phyloP scores from a whole-genome alignment of 2,329 filamentous ascomycete species.

The Alternaria sp. region DNA sequence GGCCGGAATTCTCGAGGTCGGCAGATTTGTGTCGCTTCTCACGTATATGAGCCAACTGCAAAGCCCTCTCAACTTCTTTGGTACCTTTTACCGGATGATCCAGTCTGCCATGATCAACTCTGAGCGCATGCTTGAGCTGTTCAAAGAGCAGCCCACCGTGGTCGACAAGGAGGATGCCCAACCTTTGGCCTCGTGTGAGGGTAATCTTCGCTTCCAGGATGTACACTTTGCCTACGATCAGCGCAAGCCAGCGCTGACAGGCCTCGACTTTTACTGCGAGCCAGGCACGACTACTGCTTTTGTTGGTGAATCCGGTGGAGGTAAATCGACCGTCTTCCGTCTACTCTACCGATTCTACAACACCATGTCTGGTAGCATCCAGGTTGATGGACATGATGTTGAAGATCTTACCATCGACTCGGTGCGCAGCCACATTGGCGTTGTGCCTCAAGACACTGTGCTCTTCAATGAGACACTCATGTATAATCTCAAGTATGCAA shows the following conservation, averaged over 20 bases:
- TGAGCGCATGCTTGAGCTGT: conserved; percentile 91
- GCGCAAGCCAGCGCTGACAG: conserved; percentile 83
- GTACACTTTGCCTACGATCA: conserved; percentile 91
- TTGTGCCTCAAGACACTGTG: conserved; percentile 96
- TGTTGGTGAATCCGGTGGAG: conserved; percentile 94
- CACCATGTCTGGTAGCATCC: conserved; percentile 78
- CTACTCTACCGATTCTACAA: conserved; percentile 98
- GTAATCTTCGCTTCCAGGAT: conserved; percentile 85
- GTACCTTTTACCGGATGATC: conserved; percentile 94
- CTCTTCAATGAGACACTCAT: conserved; percentile 94
- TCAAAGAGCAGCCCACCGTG: conserved; percentile 95
- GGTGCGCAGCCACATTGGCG: conserved; percentile 88
- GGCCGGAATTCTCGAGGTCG: conserved; percentile 66
- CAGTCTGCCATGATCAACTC: conserved; percentile 98
- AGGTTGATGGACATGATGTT: conserved; percentile 85
- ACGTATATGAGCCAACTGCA: conserved; percentile 80
- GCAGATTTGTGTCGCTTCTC: conserved; percentile 75
- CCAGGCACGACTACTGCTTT: conserved; percentile 95
- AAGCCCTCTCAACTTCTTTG: conserved; percentile 77
- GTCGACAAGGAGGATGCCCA: conserved; percentile 75
- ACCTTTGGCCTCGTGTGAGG: conserved; percentile 73
- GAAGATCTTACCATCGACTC: conserved; percentile 91
- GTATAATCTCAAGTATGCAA: conserved; percentile 94
- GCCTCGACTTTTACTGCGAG: conserved; percentile 83
- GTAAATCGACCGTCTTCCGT: conserved; percentile 96